phyloP scores from a whole-genome alignment of 331 rosid species.

The Erythrophleum ivorense region DNA sequence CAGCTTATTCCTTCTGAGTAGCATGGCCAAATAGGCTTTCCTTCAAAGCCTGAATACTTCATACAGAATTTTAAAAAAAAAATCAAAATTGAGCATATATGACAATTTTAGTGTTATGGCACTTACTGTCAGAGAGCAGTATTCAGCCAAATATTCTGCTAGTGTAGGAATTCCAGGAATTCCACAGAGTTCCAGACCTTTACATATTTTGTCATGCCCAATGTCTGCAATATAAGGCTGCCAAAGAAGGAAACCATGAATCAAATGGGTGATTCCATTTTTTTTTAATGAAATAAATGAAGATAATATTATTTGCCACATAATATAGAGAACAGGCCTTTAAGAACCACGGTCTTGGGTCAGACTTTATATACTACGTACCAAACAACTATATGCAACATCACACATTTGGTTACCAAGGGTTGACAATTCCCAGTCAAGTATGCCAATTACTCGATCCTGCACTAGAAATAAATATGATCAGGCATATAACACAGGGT shows the following conservation, averaged over 20 bases:
- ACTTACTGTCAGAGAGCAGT: slow-evolving; percentile 82
- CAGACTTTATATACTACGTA: slow-evolving; percentile 44
- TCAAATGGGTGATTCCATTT: neutral
- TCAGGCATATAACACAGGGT: slow-evolving; percentile 40
- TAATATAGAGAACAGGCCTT: slow-evolving; percentile 15
- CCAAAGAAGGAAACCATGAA: slow-evolving; percentile 38
- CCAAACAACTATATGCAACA: slow-evolving; percentile 82
- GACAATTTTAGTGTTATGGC: slow-evolving; percentile 3
- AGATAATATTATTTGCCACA: slow-evolving; percentile 19
- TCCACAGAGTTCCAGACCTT: slow-evolving; percentile 68
- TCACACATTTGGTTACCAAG: slow-evolving; percentile 99
- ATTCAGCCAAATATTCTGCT: slow-evolving; percentile 83
- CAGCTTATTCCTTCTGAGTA: neutral
- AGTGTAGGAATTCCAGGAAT: slow-evolving; percentile 84
- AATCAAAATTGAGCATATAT: slow-evolving; percentile 24
- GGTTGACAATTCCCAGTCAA: slow-evolving; percentile 98
- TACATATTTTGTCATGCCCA: slow-evolving; percentile 38
- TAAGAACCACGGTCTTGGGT: slow-evolving; percentile 23
- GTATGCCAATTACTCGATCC: slow-evolving; percentile 95
- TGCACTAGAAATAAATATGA: slow-evolving; percentile 52
- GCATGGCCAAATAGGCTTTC: neutral
- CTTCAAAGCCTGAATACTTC: slow-evolving; percentile 2
- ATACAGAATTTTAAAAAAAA: neutral
- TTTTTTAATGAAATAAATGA: slow-evolving; percentile 3
- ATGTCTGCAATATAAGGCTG: slow-evolving; percentile 69